Evolutionary conservation across 805 yeast genomes (phyloP), one percentile per base, ranked within the genome.

Genomic region (Lipomyces spencermartinsiae): DNA sequence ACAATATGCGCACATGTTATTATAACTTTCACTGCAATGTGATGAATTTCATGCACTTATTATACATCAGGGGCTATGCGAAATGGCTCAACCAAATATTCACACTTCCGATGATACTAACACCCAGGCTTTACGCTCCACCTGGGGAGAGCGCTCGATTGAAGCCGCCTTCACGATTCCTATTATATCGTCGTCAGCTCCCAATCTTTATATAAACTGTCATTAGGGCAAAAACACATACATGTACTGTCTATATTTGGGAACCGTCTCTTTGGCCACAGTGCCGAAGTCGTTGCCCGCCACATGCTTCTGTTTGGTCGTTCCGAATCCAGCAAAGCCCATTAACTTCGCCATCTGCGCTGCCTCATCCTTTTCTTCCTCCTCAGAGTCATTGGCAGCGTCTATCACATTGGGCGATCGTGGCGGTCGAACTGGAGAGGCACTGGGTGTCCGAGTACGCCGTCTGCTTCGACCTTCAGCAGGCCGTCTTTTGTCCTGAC

Each of bases 321-420:
- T 73, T 1, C 76, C 77, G 70, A 82, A 81, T 7, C 80, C 82
- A 7, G 78, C 70, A 61, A 82, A 81, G 9, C 85, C 85, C 83
- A 82, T 81, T 35, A 82, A 68, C 62, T 79, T 76, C 34, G 80
- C 76, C 76, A 79, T 74, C 31, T 69, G 74, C 7, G 74, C 76
- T 35, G 51, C 37, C 2, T 63, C 73, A 19, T 69, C 73, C 16
- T 46, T 64, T 34, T 63, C 74, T 35, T 62, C 72, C 51, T 33
- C 68, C 14, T 63, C 71, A 54, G 57, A 63, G 62, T 46, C 67
- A 61, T 35, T 66, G 59, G 55, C 72, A 59, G 22, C 60, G 22
- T 9, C 62, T 57, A 35, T 61, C 31, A 12, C 64, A 55, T 61
- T 68, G 19, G 59, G 62, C 33, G 59, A 60, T 9, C 46, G 68